Percentiles rank a stretch among this genome's conserved stretches.
Conservation (phyloP, 495 filamentous ascomycete species). For the Penicillium maclennaniae region DNA sequence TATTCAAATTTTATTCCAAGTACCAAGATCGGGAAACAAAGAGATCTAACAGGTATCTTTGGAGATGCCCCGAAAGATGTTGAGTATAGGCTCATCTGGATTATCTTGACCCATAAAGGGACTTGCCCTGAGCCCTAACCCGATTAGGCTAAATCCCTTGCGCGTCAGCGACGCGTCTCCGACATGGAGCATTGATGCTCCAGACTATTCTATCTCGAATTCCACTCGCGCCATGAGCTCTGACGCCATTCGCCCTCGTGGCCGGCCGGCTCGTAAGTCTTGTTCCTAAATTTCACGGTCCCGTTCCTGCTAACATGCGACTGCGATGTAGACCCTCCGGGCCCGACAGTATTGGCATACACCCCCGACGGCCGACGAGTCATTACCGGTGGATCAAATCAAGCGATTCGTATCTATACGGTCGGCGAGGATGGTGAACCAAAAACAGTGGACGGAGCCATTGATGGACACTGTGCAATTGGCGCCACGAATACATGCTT, state of each 20-base stretch:
- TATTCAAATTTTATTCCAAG: no score
- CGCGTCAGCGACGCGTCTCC: constrained; percentile 29
- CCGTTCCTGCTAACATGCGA: constrained; percentile 9
- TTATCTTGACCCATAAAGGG: not conserved
- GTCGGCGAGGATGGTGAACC: constrained; percentile 90
- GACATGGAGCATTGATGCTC: constrained; percentile 6
- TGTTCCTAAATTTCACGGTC: not conserved
- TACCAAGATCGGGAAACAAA: not conserved
- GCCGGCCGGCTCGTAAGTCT: constrained; percentile 44
- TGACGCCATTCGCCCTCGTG: constrained; percentile 41
- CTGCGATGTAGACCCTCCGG: constrained; percentile 55
- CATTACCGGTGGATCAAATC: constrained; percentile 86
- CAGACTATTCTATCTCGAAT: constrained; percentile 2
- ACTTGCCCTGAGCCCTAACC: constrained; percentile 42
- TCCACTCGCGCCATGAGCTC: constrained; percentile 28
- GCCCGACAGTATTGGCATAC: constrained; percentile 62
- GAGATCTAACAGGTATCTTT: not conserved
- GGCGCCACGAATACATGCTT: constrained; percentile 77
- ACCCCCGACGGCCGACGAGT: constrained; percentile 65
- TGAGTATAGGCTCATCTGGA: not conserved
- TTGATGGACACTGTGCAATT: constrained; percentile 74
- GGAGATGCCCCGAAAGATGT: no score
- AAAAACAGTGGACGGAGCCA: constrained; percentile 79
- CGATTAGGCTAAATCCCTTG: constrained; percentile 25
- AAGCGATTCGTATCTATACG: constrained; percentile 83